These are phyloP conservation scores for Acer saccharum DNA, from an alignment of 345 rosid genomes.

Conservation along the genomic window DNA sequence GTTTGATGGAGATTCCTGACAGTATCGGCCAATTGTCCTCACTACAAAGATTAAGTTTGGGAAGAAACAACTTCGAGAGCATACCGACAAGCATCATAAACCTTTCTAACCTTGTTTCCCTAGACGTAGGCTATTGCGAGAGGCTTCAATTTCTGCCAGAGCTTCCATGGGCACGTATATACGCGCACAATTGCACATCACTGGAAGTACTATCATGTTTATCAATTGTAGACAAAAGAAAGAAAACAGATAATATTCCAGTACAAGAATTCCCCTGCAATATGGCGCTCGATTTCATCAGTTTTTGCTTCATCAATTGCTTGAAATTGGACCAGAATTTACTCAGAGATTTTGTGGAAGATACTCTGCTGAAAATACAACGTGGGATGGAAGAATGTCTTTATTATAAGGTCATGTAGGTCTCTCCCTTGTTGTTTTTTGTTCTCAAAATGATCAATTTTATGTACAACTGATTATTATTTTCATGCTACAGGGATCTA, in stretches of 20 bases:
- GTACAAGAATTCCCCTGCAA: too few species aligned
- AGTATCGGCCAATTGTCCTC: not conserved
- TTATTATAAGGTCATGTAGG: too few species aligned
- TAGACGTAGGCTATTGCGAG: constrained; percentile 10
- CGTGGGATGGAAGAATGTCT: too few species aligned
- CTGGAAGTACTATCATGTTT: too few species aligned
- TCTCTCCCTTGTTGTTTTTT: too few species aligned
- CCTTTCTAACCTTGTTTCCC: not conserved
- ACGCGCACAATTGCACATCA: not conserved
- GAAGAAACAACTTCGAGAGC: not conserved
- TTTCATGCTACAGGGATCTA: not conserved
- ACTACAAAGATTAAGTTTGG: not conserved
- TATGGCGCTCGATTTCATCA: too few species aligned
- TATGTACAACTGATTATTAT: too few species aligned
- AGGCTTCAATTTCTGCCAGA: constrained; percentile 8
- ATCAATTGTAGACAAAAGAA: too few species aligned
- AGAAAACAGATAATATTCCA: too few species aligned
- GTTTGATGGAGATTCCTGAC: not conserved
- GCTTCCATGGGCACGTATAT: not conserved
- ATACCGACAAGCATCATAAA: too few species aligned
- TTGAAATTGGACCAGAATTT: not conserved
- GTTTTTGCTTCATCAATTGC: constrained; percentile 1
- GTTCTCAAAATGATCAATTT: too few species aligned
- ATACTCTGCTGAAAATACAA: too few species aligned
- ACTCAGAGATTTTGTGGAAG: not conserved